phyloP scores from a whole-genome alignment of 345 rosid genomes.

The Ceriops zippeliana region DNA sequence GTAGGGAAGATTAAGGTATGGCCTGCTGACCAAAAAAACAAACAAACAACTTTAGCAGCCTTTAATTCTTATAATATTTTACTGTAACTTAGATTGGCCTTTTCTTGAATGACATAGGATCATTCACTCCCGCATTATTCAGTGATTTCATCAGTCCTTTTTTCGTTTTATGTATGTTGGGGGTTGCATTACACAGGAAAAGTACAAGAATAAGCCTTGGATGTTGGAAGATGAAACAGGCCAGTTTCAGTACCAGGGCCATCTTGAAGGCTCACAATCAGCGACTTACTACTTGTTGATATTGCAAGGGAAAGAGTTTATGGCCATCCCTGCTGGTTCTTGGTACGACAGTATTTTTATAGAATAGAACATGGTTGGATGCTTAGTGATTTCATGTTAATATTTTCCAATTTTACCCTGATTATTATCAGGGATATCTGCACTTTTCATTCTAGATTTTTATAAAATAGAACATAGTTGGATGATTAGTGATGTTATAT shows the following conservation, averaged over 20 bases:
- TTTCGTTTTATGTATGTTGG: not conserved
- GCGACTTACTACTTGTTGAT: conserved; percentile 90
- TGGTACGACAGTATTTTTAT: conserved; percentile 44
- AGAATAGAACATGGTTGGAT: too few species aligned
- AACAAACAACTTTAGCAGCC: too few species aligned
- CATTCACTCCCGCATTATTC: not conserved
- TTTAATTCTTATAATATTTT: too few species aligned
- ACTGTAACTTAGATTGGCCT: not conserved
- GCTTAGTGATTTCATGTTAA: too few species aligned
- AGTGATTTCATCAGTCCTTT: not conserved
- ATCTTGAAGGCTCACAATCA: conserved; percentile 93
- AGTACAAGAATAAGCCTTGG: conserved; percentile 95
- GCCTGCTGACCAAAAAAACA: too few species aligned
- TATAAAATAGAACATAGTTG: too few species aligned
- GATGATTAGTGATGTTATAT: too few species aligned
- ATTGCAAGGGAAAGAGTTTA: conserved; percentile 77
- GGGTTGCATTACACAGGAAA: conserved; percentile 49
- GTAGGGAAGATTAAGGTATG: not conserved
- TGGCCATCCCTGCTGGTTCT: conserved; percentile 93
- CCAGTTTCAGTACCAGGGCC: conserved; percentile 85
- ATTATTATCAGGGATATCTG: not conserved
- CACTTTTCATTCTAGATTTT: not conserved
- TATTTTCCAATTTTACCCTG: not conserved
- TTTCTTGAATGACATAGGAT: not conserved
- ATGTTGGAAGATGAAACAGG: conserved; percentile 94